Percentiles rank a stretch among this genome's conserved stretches.
These are phyloP conservation scores for Cercospora canescens DNA, from an alignment of 2,329 filamentous ascomycete genomes.

Conservation along the genomic window DNA sequence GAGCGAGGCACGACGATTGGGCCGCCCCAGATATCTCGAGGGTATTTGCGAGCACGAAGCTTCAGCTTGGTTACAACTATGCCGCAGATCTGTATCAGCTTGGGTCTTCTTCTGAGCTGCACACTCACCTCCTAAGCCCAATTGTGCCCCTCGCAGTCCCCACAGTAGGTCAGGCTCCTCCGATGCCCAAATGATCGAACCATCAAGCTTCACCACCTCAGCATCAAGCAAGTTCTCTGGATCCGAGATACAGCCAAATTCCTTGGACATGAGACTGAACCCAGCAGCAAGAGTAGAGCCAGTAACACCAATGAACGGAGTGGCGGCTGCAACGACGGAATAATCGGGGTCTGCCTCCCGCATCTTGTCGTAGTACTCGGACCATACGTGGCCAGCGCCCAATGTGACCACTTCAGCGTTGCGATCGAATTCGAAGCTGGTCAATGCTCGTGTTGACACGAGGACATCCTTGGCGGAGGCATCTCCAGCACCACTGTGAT, in stretches of 20 bases:
- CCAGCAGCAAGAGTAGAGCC: slow-evolving; percentile 3
- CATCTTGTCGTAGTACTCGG: slow-evolving; percentile 9
- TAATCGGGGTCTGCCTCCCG: slow-evolving; percentile 2
- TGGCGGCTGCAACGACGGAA: not conserved
- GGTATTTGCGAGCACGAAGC: slow-evolving; percentile 2
- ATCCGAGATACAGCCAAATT: slow-evolving; percentile 8
- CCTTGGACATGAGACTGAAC: slow-evolving; percentile 9
- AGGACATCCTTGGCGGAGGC: slow-evolving; percentile 6
- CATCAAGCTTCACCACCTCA: slow-evolving; percentile 9
- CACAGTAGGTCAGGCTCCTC: slow-evolving; percentile 4
- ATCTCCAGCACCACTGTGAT: not conserved
- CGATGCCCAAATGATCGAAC: slow-evolving; percentile 5
- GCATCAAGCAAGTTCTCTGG: slow-evolving; percentile 9
- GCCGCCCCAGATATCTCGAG: slow-evolving; percentile 6
- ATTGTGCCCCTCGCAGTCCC: not conserved
- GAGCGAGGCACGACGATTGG: not conserved
- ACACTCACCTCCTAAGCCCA: not conserved
- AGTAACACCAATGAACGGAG: slow-evolving; percentile 3
- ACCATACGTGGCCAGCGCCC: slow-evolving; percentile 1
- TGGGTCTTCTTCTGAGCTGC: no score
- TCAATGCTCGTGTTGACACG: not conserved
- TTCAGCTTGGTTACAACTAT: slow-evolving; percentile 2
- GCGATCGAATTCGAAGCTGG: slow-evolving; percentile 1
- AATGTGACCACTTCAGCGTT: not conserved
- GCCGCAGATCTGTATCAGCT: no score